A percentile compares a stretch with the other conserved stretches of the same genome.
Conservation (phyloP, 768 basidiomycete species). For the Fibroporia radiculosa region DNA sequence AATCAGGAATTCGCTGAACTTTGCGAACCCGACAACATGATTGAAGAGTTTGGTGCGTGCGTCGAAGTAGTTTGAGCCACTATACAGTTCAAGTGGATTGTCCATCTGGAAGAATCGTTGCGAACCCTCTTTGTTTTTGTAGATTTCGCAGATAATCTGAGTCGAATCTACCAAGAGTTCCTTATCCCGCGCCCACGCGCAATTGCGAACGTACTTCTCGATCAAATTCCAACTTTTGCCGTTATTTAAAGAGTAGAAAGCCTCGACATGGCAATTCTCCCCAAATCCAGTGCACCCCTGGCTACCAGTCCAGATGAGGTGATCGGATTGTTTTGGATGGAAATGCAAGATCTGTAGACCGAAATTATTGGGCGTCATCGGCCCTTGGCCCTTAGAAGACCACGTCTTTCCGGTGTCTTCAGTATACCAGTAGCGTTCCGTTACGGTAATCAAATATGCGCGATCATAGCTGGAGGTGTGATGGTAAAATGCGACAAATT, state of each 20-base stretch:
- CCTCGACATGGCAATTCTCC: slow-evolving; percentile 62
- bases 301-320: slow-evolving; percentile 85
- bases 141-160: slow-evolving; percentile 92
- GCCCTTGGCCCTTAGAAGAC: slow-evolving; percentile 48
- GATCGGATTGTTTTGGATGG: slow-evolving; percentile 73
- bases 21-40: slow-evolving; percentile 88
- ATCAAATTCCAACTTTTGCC: slow-evolving; percentile 70
- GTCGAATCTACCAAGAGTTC: slow-evolving; percentile 73
- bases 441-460: slow-evolving; percentile 82
- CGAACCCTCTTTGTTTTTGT: slow-evolving; percentile 69
- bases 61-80: slow-evolving; percentile 65
- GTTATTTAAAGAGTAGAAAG: slow-evolving; percentile 69
- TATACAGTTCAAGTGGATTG: slow-evolving; percentile 74
- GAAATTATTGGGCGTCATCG: slow-evolving; percentile 73
- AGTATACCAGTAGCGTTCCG: slow-evolving; percentile 62
- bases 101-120: slow-evolving; percentile 49
- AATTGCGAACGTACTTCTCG: slow-evolving; percentile 84
- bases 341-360: slow-evolving; percentile 73
- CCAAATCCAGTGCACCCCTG: slow-evolving; percentile 46
- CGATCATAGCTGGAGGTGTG: slow-evolving; percentile 74
- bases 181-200: slow-evolving; percentile 84
- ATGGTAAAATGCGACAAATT: slow-evolving; percentile 80
- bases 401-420: slow-evolving; percentile 76
- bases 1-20: slow-evolving; percentile 93
- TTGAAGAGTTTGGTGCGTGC: slow-evolving; percentile 76